Evolutionary conservation across 1,284 basidiomycete species (phyloP), one percentile per base, ranked within the genome.

Genomic region (Cutaneotrichosporon spelunceum): DNA sequence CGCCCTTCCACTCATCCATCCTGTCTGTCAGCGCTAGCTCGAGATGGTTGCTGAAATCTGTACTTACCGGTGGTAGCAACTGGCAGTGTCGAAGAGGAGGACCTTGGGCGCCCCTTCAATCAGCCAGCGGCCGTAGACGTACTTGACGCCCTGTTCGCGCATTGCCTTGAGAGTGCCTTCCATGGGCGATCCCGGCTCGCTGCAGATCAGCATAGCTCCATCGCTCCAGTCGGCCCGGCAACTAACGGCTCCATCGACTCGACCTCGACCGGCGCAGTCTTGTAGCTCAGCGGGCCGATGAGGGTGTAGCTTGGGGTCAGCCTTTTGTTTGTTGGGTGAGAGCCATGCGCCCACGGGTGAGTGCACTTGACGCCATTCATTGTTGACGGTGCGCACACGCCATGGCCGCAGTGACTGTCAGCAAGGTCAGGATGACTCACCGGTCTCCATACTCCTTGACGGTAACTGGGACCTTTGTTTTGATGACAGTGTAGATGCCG

Each of bases 401-500:
- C 39, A 42, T 42, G 19, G 39, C 36, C 13, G 21, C 33, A 23
- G 29, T 48, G 45, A 26, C 30, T 9, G 13, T 42, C 13, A 13
- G 23, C 19, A 14, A 6, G 23, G 42, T 19, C 33, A 16, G 9
- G 13, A 34, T 27, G 0, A 70, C 75, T 72, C 62, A 78, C 77
- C 77, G 67, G 67, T 76, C 74, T 42, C 78, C 78, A 68, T 88
- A 96, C 79, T 96, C 93, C 66, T 88, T 87, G 72, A 94, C 90
- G 66, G 95, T 97, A 78, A 99, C 91, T 62, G 95, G 95, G 57
- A 96, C 93, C 78, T 98, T 99, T 60, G 95, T 98, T 82, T 97
- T 97, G 81, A 98, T 97, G 82, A 98, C 94, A 67, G 94, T 98
- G 85, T 98, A 98, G 81, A 97, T 97, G 67, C 94, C 94, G 70